Base-by-base conservation (phyloP, 306 rosid species). In the Hippophae rhamnoides region DNA sequence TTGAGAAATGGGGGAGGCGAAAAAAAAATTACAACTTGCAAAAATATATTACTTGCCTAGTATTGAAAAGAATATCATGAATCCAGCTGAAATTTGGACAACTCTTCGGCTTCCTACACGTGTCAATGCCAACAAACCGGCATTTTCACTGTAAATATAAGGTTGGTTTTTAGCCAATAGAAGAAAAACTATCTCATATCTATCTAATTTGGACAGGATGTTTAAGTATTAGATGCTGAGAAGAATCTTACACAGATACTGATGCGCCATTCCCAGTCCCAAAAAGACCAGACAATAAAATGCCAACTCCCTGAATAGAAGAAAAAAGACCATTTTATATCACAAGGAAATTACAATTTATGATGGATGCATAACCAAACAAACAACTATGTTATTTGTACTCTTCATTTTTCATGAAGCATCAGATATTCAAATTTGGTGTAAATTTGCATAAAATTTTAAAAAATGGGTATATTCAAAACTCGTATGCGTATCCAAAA, bases 51-150 rank as follows among this genome's bases (percentile, higher is more conserved):
- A 48, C 65, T 48, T 71, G 81, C 98, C 98, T 10, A 90, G 96
- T 54, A 90, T 79, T 61, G 98, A 90, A 69, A 90, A 90, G 80
- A 90, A 90, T 50, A 90, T 87, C 98, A 90, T 90, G 83, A 90
- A 90, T 62, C 87, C 83, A 10, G 98, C 87, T 25, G 98, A 85
- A 64, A 90, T 90, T 70, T 90, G 98, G 55, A 83, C 98, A 14
- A 90, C 98, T 62, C 98, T 90, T 73, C 98, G 77, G 82, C 96
- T 90, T 49, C 98, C 98, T 0, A 90, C 96, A 1, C 96, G 95
- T 3, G 98, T 90, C 79, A 90, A 81, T 31, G 97, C 95, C 55
- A 90, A 76, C 64, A 90, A 75, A 63, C 97, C 97, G 6, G 98
- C 96, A 70, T 90, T 90, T 75, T 90, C 98, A 49, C 98, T 81